Percentiles rank a stretch among this genome's conserved stretches.
phyloP scores from a whole-genome alignment of 1,139 yeast species.

The Taphrina deformans region DNA sequence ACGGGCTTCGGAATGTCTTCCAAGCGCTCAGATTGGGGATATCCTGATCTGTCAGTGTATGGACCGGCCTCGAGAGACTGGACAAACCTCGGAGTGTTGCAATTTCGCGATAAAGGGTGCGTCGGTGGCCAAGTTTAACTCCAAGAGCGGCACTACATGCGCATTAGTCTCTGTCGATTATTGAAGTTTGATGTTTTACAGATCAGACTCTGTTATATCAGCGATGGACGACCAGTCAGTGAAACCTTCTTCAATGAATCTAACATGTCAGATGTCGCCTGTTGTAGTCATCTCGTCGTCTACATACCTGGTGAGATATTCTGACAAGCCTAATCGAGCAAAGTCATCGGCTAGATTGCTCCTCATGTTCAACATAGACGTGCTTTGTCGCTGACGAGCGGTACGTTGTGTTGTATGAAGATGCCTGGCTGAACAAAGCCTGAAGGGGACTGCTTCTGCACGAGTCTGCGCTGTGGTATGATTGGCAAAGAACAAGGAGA shows the following conservation, averaged over 20 bases:
- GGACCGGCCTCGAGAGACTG: neutral
- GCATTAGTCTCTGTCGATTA: neutral
- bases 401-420: too few relatives aligned
- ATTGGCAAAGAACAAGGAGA: too few relatives aligned
- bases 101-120: slow-evolving; percentile 26
- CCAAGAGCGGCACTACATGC: slow-evolving; percentile 17
- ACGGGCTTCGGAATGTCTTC: neutral
- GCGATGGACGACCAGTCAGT: slow-evolving; percentile 18
- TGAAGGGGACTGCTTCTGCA: too few relatives aligned
- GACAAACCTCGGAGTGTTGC: slow-evolving; percentile 25
- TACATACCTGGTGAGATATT: slow-evolving; percentile 1
- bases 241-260: slow-evolving; percentile 28
- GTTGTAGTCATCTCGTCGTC: neutral
- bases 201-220: slow-evolving; percentile 33
- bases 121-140: slow-evolving; percentile 27
- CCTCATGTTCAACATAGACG: neutral
- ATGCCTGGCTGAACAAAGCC: too few relatives aligned
- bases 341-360: slow-evolving; percentile 10
- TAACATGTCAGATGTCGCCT: too few relatives aligned
- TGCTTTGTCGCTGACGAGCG: too few relatives aligned
- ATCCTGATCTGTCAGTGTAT: neutral
- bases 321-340: slow-evolving; percentile 18
- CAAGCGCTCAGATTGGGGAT: neutral
- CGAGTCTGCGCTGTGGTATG: too few relatives aligned
- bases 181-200: neutral